A percentile compares a stretch with the other conserved stretches of the same genome.
Conservation (phyloP, 768 basidiomycete genomes). For the Pleurotus salmoneostramineus region DNA sequence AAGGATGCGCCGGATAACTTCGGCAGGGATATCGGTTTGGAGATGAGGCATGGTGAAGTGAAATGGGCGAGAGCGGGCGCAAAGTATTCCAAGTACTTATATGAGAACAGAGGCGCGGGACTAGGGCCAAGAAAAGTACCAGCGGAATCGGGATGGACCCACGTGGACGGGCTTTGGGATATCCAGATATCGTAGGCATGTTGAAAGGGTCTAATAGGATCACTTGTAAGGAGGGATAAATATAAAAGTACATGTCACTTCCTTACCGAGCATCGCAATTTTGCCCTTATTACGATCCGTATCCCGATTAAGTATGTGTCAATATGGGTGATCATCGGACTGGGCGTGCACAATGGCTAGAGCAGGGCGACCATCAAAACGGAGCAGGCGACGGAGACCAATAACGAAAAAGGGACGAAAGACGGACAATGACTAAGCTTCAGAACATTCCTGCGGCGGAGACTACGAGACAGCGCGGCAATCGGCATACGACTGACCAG, state of each 20-base stretch:
- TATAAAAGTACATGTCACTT: not conserved
- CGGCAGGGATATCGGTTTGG: constrained; percentile 25
- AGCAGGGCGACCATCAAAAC: not conserved
- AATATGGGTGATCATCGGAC: not conserved
- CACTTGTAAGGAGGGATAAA: not conserved
- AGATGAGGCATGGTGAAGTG: constrained; percentile 25
- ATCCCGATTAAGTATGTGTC: not conserved
- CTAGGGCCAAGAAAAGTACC: not conserved
- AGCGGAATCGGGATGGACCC: constrained; percentile 1
- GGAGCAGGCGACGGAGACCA: not conserved
- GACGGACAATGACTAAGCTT: not conserved
- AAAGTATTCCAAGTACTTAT: constrained; percentile 4
- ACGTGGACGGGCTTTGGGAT: not conserved
- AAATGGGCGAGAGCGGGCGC: constrained; percentile 11
- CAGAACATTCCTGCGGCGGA: not conserved
- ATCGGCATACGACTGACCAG: not conserved
- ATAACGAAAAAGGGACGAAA: not conserved
- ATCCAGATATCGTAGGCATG: not conserved
- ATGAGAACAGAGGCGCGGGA: not conserved
- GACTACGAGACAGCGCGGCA: not conserved
- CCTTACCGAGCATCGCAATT: not conserved
- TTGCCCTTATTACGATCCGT: not conserved
- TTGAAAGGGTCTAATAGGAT: not conserved
- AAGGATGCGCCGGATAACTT: constrained; percentile 30
- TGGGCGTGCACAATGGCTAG: not conserved